Percentiles rank a stretch among this genome's conserved stretches.
Conservation (phyloP, 192 early-diverging fungal species). For the Rhizophagus clarus region DNA sequence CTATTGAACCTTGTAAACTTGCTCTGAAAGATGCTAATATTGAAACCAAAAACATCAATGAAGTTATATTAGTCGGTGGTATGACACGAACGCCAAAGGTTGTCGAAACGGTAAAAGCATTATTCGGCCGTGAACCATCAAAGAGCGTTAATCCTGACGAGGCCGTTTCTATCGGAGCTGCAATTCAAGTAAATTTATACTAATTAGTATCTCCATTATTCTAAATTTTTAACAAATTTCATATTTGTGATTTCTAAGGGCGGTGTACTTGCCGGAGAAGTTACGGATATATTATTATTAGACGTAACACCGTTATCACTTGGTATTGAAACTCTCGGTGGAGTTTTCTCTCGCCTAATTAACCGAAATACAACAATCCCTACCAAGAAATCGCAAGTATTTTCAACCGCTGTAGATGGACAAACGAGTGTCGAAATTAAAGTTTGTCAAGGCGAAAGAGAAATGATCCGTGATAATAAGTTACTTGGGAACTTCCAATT, state of each 20-base stretch:
- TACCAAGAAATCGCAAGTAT: slow-evolving; percentile 99
- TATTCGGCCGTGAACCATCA: slow-evolving; percentile 91
- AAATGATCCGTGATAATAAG: slow-evolving; percentile 97
- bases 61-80: slow-evolving; percentile 97
- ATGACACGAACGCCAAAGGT: slow-evolving; percentile 99
- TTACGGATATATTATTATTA: slow-evolving; percentile 92
- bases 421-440: slow-evolving; percentile 98
- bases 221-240: neutral
- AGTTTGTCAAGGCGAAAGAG: slow-evolving; percentile 99
- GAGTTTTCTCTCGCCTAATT: slow-evolving; percentile 97
- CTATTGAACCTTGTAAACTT: slow-evolving; percentile 91
- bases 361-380: slow-evolving; percentile 98
- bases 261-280: slow-evolving; percentile 95
- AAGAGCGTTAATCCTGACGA: slow-evolving; percentile 99
- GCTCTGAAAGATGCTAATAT: slow-evolving; percentile 96
- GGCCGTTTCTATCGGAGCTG: slow-evolving; percentile 97
- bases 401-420: slow-evolving; percentile 98
- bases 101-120: slow-evolving; percentile 83
- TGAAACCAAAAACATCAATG: slow-evolving; percentile 77
- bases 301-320: slow-evolving; percentile 98
- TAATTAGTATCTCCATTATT: neutral
- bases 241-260: slow-evolving; percentile 47
- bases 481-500: slow-evolving; percentile 98
- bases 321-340: slow-evolving; percentile 98
- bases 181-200: slow-evolving; percentile 67